phyloP scores from a whole-genome alignment of 2,329 filamentous ascomycete genomes.

The Paecilomyces niveus region DNA sequence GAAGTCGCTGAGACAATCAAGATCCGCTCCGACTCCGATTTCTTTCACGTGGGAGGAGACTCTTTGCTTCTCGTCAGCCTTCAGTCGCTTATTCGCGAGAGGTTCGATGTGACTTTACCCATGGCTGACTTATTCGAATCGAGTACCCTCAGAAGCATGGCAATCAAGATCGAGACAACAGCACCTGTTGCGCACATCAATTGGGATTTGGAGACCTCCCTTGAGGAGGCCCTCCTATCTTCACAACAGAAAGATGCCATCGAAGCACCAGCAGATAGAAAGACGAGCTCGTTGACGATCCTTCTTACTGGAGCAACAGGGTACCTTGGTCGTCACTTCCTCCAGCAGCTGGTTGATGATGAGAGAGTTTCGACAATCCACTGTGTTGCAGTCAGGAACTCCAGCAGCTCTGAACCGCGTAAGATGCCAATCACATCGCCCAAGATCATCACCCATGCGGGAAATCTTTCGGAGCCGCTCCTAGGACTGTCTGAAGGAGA shows the following conservation, averaged over 20 bases:
- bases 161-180: background rate
- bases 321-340: background rate
- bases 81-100: background rate
- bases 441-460: slow-evolving; percentile 5
- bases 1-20: background rate
- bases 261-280: background rate
- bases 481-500: slow-evolving; percentile 3
- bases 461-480: slow-evolving; percentile 2
- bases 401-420: background rate
- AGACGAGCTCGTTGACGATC: background rate
- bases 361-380: background rate
- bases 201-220: slow-evolving; percentile 1
- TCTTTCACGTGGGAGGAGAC: slow-evolving; percentile 3
- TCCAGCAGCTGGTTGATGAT: background rate
- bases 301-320: background rate
- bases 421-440: background rate
- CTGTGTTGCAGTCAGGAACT: background rate
- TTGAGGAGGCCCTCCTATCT: background rate
- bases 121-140: background rate
- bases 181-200: background rate
- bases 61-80: slow-evolving; percentile 3
- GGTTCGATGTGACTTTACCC: background rate
- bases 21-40: background rate
- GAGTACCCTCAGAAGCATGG: background rate
- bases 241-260: background rate